These are phyloP conservation scores for Purshia tridentata DNA, from an alignment of 306 rosid species.

Conservation along the genomic window DNA sequence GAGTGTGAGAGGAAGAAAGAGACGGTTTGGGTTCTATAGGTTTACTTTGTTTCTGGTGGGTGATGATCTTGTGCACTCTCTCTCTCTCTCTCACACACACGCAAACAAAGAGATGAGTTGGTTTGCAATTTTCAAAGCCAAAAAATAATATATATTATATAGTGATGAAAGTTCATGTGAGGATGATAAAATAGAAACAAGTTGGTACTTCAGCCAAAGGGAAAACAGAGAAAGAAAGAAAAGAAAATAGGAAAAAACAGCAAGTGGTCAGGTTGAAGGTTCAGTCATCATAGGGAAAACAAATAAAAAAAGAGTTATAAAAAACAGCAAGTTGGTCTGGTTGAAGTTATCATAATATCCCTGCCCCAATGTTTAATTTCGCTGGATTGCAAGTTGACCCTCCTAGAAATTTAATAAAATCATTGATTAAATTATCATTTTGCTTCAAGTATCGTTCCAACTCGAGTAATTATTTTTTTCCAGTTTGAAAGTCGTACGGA, in stretches of 20 bases:
- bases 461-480: background rate
- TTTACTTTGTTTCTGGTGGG: background rate
- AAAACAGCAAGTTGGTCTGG: slow-evolving; percentile 6
- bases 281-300: background rate
- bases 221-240: background rate
- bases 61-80: background rate
- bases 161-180: slow-evolving; percentile 22
- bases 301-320: background rate
- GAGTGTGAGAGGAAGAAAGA: no score
- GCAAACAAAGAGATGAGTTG: background rate
- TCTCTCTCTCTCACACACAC: background rate
- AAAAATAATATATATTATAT: background rate
- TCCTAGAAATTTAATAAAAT: background rate
- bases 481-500: background rate
- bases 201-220: slow-evolving; percentile 7
- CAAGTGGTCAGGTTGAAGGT: background rate
- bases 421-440: background rate
- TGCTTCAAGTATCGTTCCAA: background rate
- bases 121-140: slow-evolving; percentile 6
- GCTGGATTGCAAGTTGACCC: slow-evolving; percentile 4
- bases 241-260: background rate
- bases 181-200: slow-evolving; percentile 19
- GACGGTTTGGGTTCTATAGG: no score
- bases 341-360: slow-evolving; percentile 1
- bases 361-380: background rate